Conservation (phyloP, 345 rosid genomes). For the Heritiera fomes region DNA sequence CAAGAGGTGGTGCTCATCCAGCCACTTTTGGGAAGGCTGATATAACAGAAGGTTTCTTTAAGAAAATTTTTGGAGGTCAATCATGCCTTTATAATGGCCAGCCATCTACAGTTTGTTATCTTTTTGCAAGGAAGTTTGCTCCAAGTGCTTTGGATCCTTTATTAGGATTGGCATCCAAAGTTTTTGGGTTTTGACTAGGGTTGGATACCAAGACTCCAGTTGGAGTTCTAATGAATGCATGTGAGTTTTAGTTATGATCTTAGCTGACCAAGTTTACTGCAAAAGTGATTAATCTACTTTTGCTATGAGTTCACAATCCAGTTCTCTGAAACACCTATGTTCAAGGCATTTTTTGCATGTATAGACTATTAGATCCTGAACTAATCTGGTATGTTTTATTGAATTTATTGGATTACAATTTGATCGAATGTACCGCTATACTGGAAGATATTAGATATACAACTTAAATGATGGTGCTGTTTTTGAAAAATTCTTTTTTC, state of each 20-base stretch:
- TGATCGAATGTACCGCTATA: not conserved
- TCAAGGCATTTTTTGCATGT: not conserved
- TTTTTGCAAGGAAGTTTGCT: constrained; percentile 84
- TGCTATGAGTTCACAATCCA: not conserved
- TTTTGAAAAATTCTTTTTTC: no score
- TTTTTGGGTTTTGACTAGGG: constrained; percentile 45
- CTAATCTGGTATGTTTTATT: not conserved
- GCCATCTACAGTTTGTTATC: constrained; percentile 47
- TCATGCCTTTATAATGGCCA: constrained; percentile 60
- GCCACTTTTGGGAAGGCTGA: constrained; percentile 71
- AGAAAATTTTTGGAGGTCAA: constrained; percentile 43
- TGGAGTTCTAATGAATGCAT: no score
- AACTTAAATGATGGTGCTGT: no score
- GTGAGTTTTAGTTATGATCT: no score
- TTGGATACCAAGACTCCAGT: no score
- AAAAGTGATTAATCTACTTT: not conserved
- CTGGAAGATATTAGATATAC: no score
- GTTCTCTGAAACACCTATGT: not conserved
- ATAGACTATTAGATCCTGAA: not conserved
- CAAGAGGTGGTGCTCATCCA: constrained; percentile 92
- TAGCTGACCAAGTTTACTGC: no score
- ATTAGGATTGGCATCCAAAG: constrained; percentile 47
- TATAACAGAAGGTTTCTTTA: constrained; percentile 54
- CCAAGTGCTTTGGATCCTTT: constrained; percentile 76
- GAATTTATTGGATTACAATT: not conserved